A percentile compares a stretch with the other conserved stretches of the same genome.
These are phyloP conservation scores for Prunus armeniaca DNA, from an alignment of 306 rosid genomes.

Conservation along the genomic window DNA sequence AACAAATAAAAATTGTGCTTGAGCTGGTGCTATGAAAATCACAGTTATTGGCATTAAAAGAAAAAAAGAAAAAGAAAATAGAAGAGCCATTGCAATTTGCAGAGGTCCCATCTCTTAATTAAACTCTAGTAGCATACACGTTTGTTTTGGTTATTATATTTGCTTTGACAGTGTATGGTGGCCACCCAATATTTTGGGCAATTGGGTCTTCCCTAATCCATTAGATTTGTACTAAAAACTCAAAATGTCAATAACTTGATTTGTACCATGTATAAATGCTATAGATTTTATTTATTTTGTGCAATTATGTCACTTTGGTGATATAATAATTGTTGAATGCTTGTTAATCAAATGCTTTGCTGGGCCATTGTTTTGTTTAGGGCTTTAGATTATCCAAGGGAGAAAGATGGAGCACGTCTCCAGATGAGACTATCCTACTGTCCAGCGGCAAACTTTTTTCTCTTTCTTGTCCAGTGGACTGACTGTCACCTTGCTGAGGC, in stretches of 20 bases:
- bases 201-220: background rate
- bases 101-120: background rate
- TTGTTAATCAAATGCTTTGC: constrained; percentile 14
- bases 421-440: constrained; percentile 91
- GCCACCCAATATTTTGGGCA: background rate
- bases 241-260: background rate
- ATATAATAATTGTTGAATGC: constrained; percentile 9
- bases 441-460: constrained; percentile 64
- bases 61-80: background rate
- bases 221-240: too few relatives aligned
- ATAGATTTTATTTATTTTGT: background rate
- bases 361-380: constrained; percentile 31
- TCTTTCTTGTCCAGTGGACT: constrained; percentile 86
- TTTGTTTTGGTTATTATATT: too few relatives aligned
- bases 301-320: background rate
- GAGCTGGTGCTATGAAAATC: background rate
- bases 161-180: too few relatives aligned
- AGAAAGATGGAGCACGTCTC: constrained; percentile 72
- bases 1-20: background rate
- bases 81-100: background rate
- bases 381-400: constrained; percentile 77
- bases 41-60: background rate
- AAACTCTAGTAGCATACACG: too few relatives aligned
- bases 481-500: constrained; percentile 85
- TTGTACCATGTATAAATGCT: constrained; percentile 19